A percentile compares a stretch with the other conserved stretches of the same genome.
Evolutionary conservation across 345 rosid genomes (phyloP).

Genomic region (Linum lewisii): DNA sequence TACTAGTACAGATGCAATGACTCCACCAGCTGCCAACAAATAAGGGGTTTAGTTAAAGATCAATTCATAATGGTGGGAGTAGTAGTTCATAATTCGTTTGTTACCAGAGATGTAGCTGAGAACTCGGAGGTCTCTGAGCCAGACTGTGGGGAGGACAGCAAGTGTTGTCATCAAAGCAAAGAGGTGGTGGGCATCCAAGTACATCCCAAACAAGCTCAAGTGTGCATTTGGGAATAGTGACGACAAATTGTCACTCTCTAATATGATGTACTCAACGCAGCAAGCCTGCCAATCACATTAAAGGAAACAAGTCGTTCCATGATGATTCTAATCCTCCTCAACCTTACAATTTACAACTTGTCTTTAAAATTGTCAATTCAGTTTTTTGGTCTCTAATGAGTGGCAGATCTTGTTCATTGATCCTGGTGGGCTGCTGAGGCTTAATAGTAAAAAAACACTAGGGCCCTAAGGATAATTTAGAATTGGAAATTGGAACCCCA

Average conservation of each 20-base stretch:
- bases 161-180: slow-evolving; percentile 64
- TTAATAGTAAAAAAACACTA: background rate
- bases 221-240: slow-evolving; percentile 78
- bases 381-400: too few species aligned
- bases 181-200: slow-evolving; percentile 46
- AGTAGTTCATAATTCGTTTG: too few species aligned
- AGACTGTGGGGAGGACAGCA: slow-evolving; percentile 79
- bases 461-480: background rate
- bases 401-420: too few species aligned
- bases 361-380: too few species aligned
- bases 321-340: too few species aligned
- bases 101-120: slow-evolving; percentile 91
- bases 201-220: slow-evolving; percentile 45
- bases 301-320: too few species aligned
- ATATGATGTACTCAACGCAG: slow-evolving; percentile 79
- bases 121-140: slow-evolving; percentile 82
- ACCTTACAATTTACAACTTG: too few species aligned
- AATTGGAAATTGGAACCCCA: background rate
- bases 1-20: slow-evolving; percentile 69
- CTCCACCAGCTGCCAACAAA: slow-evolving; percentile 73
- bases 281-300: slow-evolving; percentile 49
- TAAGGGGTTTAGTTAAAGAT: background rate
- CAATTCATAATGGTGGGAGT: too few species aligned
- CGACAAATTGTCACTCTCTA: slow-evolving; percentile 83
- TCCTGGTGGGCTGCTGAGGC: too few species aligned